Conservation (phyloP, 176 grass and related monocot genomes). For the Bromus sterilis region DNA sequence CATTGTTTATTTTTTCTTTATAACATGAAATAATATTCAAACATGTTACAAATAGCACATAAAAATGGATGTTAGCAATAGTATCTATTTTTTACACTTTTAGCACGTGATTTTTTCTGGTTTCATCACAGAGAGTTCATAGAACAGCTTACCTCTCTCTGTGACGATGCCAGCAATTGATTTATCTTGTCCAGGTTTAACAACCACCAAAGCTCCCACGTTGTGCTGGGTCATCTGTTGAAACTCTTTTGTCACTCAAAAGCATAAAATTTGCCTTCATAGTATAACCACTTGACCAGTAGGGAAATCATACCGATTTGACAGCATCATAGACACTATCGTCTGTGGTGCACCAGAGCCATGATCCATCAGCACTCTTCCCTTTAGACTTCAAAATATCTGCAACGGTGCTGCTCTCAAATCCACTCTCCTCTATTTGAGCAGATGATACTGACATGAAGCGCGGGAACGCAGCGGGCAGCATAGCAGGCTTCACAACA, state of each 20-base stretch:
- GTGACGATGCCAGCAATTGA: constrained; percentile 88
- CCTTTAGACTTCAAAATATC: constrained; percentile 85
- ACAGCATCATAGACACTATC: constrained; percentile 93
- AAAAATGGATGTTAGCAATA: background rate
- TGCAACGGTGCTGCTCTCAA: constrained; percentile 77
- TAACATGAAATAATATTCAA: background rate
- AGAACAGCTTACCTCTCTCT: constrained; percentile 70
- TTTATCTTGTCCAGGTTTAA: constrained; percentile 77
- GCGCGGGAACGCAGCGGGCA: constrained; percentile 47
- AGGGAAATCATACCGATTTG: constrained; percentile 60
- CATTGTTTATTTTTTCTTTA: background rate
- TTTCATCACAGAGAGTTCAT: background rate
- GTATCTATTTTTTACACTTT: background rate
- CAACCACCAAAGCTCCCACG: constrained; percentile 91
- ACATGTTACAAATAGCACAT: background rate
- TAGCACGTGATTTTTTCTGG: background rate
- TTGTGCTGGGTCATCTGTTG: constrained; percentile 95
- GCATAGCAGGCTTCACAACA: constrained; percentile 34
- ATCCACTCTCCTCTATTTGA: constrained; percentile 71
- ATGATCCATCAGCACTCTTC: constrained; percentile 92
- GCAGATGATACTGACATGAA: constrained; percentile 57
- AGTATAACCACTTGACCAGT: background rate
- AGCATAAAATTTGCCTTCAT: background rate
- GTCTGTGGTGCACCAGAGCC: constrained; percentile 95
- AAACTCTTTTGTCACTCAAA: background rate